Evolutionary conservation across 2,329 filamentous ascomycete species (phyloP).

Genomic region (Fusarium irregulare): DNA sequence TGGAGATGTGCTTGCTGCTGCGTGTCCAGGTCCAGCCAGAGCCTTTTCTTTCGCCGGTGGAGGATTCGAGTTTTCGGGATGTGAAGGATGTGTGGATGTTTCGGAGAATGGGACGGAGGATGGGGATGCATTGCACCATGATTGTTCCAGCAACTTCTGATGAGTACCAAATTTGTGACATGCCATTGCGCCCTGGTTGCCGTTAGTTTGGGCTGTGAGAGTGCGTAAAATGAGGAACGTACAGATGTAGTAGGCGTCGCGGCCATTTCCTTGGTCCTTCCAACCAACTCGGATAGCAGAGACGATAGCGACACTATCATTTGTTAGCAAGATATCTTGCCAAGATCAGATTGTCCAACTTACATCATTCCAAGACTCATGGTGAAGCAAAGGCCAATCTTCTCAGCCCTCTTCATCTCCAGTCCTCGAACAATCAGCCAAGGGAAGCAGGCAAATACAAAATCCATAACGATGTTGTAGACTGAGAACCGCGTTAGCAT

Average conservation of each 20-base stretch:
- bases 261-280: constrained; percentile 60
- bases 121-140: constrained; percentile 65
- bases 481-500: constrained; percentile 48
- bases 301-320: constrained; percentile 57
- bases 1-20: constrained; percentile 39
- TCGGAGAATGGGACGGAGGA: constrained; percentile 59
- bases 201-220: neutral
- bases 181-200: constrained; percentile 40
- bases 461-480: constrained; percentile 66
- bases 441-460: constrained; percentile 61
- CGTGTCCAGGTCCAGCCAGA: constrained; percentile 38
- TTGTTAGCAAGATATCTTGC: neutral
- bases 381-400: constrained; percentile 61
- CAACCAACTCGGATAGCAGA: constrained; percentile 60
- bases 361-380: constrained; percentile 63
- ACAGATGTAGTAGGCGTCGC: constrained; percentile 61
- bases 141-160: constrained; percentile 65
- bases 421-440: constrained; percentile 62
- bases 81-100: constrained; percentile 43
- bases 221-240: constrained; percentile 7
- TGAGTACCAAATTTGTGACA: constrained; percentile 53
- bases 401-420: constrained; percentile 61
- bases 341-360: neutral
- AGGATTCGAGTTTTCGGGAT: constrained; percentile 38
- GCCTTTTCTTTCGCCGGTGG: constrained; percentile 28